Conservation (phyloP, 2,329 filamentous ascomycete species). For the Epichloe baconii region DNA sequence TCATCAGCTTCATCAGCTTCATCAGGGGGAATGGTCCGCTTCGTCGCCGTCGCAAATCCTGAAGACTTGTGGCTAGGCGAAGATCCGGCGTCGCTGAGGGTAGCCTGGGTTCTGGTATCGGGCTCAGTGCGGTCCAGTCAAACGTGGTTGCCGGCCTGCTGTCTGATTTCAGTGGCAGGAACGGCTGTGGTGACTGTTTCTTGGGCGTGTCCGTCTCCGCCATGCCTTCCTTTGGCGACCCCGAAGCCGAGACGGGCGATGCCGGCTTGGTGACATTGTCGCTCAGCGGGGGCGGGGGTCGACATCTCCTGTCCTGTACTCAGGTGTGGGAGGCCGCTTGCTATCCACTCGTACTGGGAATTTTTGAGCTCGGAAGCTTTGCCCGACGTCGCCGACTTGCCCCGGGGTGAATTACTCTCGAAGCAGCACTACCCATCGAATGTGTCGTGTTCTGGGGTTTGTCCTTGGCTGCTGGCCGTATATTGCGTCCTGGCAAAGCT, state of each 20-base stretch:
- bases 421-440: constrained; percentile 21
- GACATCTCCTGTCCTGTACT: constrained; percentile 32
- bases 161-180: neutral
- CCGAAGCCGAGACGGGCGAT: constrained; percentile 32
- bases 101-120: constrained; percentile 16
- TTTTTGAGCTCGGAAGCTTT: neutral
- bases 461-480: constrained; percentile 11
- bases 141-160: neutral
- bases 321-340: constrained; percentile 34
- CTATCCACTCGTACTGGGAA: constrained; percentile 7
- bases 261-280: constrained; percentile 28
- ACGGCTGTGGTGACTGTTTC: constrained; percentile 7
- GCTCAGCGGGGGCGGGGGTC: constrained; percentile 19
- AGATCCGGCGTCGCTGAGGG: constrained; percentile 11
- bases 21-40: neutral
- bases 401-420: constrained; percentile 20
- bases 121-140: constrained; percentile 3
- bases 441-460: constrained; percentile 8
- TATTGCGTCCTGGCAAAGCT: constrained; percentile 17
- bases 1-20: neutral
- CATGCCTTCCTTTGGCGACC: constrained; percentile 16
- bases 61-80: constrained; percentile 12
- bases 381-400: constrained; percentile 8
- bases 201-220: neutral
- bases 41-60: constrained; percentile 9